Conservation (phyloP, 1,284 basidiomycete genomes). For the Puccinia coronata region DNA sequence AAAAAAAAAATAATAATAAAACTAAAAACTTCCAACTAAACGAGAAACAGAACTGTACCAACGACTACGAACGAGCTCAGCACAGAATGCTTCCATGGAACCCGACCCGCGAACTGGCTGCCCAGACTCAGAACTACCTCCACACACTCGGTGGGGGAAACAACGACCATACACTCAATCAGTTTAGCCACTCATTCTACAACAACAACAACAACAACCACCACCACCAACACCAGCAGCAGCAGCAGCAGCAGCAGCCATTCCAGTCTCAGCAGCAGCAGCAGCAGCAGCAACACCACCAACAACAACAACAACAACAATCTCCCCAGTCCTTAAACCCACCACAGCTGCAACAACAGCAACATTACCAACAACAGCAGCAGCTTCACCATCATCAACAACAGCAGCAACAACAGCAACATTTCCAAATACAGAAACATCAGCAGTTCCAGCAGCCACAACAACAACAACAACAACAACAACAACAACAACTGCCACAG, state of each 20-base stretch:
- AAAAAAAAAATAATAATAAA: too few relatives aligned
- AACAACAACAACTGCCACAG: constrained; percentile 64
- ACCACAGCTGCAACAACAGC: constrained; percentile 23
- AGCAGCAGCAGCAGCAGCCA: too few relatives aligned
- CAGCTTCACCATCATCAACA: constrained; percentile 31
- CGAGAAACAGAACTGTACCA: background rate
- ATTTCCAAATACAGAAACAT: background rate
- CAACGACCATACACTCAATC: constrained; percentile 1
- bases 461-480: constrained; percentile 62
- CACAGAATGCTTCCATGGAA: constrained; percentile 33
- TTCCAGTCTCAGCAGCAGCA: background rate
- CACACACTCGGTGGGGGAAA: constrained; percentile 29
- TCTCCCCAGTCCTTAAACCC: constrained; percentile 20
- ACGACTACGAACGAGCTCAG: background rate
- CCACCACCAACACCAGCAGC: too few relatives aligned
- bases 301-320: background rate
- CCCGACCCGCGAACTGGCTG: constrained; percentile 33
- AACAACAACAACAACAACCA: constrained; percentile 8
- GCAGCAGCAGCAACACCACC: too few relatives aligned
- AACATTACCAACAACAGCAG: constrained; percentile 10
- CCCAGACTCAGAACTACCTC: constrained; percentile 44
- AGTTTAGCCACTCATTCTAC: background rate
- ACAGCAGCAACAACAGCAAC: constrained; percentile 22
- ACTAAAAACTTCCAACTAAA: too few relatives aligned
- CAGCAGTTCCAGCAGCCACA: constrained; percentile 52